Percentiles rank a stretch among this genome's conserved stretches.
Evolutionary conservation across 805 yeast species (phyloP).

Genomic region (Candida berthetii): DNA sequence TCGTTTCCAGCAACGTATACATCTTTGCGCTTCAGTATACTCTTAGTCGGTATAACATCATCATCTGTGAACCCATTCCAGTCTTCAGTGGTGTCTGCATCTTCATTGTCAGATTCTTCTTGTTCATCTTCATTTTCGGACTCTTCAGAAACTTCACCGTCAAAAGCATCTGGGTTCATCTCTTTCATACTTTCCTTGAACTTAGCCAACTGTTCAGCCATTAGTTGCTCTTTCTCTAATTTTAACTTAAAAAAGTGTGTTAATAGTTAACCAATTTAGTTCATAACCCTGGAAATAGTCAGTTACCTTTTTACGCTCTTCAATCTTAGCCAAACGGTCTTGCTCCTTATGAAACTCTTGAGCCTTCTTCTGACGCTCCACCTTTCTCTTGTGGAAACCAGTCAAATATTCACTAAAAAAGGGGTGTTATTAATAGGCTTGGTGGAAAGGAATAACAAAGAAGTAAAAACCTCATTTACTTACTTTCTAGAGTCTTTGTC

Average conservation of each 20-base stretch:
- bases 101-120: constrained; percentile 12
- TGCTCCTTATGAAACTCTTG: constrained; percentile 70
- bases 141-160: constrained; percentile 15
- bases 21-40: constrained; percentile 9
- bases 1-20: constrained; percentile 25
- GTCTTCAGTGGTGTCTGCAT: constrained; percentile 12
- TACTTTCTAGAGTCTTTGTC: constrained; percentile 66
- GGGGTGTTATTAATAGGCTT: neutral
- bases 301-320: constrained; percentile 56
- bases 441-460: too few species aligned
- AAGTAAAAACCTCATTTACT: neutral
- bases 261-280: too few species aligned
- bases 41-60: constrained; percentile 15
- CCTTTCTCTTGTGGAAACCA: constrained; percentile 92
- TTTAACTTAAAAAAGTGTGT: constrained; percentile 28
- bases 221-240: constrained; percentile 62
- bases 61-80: constrained; percentile 33
- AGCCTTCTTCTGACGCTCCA: constrained; percentile 85
- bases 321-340: constrained; percentile 64
- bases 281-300: too few species aligned
- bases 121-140: constrained; percentile 5
- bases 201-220: constrained; percentile 57
- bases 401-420: constrained; percentile 63
- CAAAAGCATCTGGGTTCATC: constrained; percentile 5
- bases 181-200: constrained; percentile 41